These are phyloP conservation scores for Hippophae rhamnoides DNA, from an alignment of 306 rosid genomes.

Conservation along the genomic window DNA sequence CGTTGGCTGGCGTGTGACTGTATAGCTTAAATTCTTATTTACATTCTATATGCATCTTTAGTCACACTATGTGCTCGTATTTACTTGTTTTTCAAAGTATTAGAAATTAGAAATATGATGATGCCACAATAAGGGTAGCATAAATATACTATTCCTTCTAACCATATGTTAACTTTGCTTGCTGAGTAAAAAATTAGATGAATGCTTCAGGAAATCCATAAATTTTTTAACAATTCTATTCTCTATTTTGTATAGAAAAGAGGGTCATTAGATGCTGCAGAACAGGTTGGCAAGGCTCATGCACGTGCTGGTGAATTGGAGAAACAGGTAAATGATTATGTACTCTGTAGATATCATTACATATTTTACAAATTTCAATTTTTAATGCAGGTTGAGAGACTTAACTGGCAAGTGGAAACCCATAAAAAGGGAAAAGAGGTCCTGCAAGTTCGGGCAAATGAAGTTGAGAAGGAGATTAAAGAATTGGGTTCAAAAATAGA, in stretches of 20 bases:
- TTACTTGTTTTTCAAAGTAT: too few relatives aligned
- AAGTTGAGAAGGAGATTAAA: slow-evolving; percentile 42
- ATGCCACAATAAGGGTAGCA: neutral
- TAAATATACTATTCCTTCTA: neutral
- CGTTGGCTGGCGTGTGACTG: too few relatives aligned
- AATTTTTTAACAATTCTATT: too few relatives aligned
- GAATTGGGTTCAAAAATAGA: slow-evolving; percentile 53
- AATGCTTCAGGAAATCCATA: too few relatives aligned
- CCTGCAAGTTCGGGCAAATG: slow-evolving; percentile 47
- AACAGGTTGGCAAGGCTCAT: slow-evolving; percentile 72
- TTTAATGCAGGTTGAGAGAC: too few relatives aligned
- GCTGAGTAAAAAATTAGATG: too few relatives aligned
- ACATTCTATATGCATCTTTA: too few relatives aligned
- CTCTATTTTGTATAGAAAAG: slow-evolving; percentile 36
- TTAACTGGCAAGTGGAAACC: too few relatives aligned
- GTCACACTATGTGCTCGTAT: too few relatives aligned
- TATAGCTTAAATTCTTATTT: too few relatives aligned
- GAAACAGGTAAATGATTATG: slow-evolving; percentile 49
- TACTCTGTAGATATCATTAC: neutral
- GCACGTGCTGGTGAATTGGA: slow-evolving; percentile 81
- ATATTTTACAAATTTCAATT: neutral
- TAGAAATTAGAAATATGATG: neutral
- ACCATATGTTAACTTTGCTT: too few relatives aligned
- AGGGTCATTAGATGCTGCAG: slow-evolving; percentile 45
- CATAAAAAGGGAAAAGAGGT: too few relatives aligned